Evolutionary conservation across 768 basidiomycete species (phyloP).

Genomic region (Paxillus rubicundulus): DNA sequence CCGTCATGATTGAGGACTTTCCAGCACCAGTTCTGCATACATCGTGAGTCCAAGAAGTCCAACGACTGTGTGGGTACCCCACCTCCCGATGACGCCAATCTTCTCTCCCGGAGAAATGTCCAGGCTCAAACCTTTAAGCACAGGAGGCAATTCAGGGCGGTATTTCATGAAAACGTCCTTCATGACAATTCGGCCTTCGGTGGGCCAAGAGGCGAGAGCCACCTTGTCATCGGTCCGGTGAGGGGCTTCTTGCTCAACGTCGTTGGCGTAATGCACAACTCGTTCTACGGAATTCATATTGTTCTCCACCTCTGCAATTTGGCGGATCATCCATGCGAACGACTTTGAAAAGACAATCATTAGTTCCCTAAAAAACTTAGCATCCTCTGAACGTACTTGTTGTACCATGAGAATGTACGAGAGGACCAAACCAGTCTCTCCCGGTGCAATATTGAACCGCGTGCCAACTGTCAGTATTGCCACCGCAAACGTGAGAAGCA

Average conservation of each 20-base stretch:
- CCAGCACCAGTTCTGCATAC: slow-evolving; percentile 72
- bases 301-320: slow-evolving; percentile 85
- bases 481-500: slow-evolving; percentile 69
- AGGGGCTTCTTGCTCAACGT: slow-evolving; percentile 80
- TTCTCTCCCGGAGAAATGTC: slow-evolving; percentile 75
- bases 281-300: slow-evolving; percentile 92
- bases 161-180: slow-evolving; percentile 77
- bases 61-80: slow-evolving; percentile 14
- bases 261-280: slow-evolving; percentile 74
- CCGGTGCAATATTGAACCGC: slow-evolving; percentile 71
- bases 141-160: slow-evolving; percentile 82
- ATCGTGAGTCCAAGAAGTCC: background rate
- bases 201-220: slow-evolving; percentile 70
- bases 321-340: slow-evolving; percentile 75
- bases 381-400: slow-evolving; percentile 44
- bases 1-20: slow-evolving; percentile 87
- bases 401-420: slow-evolving; percentile 81
- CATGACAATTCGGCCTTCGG: slow-evolving; percentile 68
- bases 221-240: slow-evolving; percentile 60
- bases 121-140: slow-evolving; percentile 81
- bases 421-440: slow-evolving; percentile 73
- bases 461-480: slow-evolving; percentile 75
- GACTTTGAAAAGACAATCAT: slow-evolving; percentile 32
- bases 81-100: slow-evolving; percentile 84
- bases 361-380: background rate